Conservation (phyloP, 1,139 yeast species). For the Candida mesenterica region DNA sequence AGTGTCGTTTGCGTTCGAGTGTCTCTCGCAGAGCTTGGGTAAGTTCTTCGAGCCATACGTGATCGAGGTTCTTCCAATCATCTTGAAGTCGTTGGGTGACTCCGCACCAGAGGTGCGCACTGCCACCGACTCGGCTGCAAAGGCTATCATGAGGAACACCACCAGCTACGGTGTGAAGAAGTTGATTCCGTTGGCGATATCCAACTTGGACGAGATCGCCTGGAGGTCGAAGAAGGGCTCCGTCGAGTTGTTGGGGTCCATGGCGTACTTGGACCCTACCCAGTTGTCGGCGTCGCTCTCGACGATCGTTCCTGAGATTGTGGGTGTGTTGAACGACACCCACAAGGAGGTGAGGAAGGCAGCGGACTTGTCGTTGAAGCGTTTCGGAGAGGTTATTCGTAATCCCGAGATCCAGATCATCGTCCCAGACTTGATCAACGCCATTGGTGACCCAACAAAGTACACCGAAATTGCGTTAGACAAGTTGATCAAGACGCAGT, state of each 20-base stretch:
- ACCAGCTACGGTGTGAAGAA: conserved; percentile 91
- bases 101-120: conserved; percentile 79
- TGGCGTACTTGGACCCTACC: conserved; percentile 96
- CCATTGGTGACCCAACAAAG: conserved; percentile 94
- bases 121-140: conserved; percentile 86
- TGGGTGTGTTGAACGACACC: conserved; percentile 89
- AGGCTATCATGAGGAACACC: conserved; percentile 84
- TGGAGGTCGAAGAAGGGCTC: conserved; percentile 99
- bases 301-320: conserved; percentile 91
- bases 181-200: conserved; percentile 85
- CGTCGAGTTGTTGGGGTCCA: conserved; percentile 91
- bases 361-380: conserved; percentile 82
- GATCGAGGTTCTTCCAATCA: conserved; percentile 78
- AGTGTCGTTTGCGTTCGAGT: conserved; percentile 83
- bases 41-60: conserved; percentile 90
- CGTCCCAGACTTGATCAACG: conserved; percentile 86
- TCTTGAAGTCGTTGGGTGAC: conserved; percentile 83
- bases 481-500: conserved; percentile 82
- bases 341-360: conserved; percentile 97
- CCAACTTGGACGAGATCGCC: conserved; percentile 81
- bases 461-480: conserved; percentile 87
- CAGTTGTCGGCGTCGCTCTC: conserved; percentile 89
- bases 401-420: conserved; percentile 93
- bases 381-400: conserved; percentile 95
- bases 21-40: conserved; percentile 74